A percentile compares a stretch with the other conserved stretches of the same genome.
These are phyloP conservation scores for Zygoascus sp. DNA, from an alignment of 1,139 yeast genomes.

Conservation along the genomic window DNA sequence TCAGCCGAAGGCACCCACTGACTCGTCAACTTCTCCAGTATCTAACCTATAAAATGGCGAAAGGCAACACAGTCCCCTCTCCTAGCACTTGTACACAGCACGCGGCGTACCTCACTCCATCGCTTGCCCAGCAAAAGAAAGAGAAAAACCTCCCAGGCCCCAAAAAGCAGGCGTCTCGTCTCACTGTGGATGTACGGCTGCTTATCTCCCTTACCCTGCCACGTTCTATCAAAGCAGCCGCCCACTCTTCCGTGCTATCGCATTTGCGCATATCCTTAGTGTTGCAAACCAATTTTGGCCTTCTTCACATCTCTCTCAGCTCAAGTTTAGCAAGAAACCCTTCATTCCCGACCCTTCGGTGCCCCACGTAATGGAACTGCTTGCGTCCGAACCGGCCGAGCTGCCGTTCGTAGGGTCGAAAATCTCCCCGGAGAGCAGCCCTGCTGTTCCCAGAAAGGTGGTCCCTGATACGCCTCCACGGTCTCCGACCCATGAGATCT, in stretches of 20 bases:
- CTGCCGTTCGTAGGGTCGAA: neutral
- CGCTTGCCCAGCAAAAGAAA: no score
- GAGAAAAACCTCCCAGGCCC: no score
- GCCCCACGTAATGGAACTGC: conserved; percentile 1
- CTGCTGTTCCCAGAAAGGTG: conserved; percentile 2
- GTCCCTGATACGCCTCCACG: conserved; percentile 6
- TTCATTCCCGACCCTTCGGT: neutral
- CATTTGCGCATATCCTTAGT: neutral
- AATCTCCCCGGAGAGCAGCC: neutral
- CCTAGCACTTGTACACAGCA: no score
- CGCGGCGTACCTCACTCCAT: no score
- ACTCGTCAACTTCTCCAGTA: no score
- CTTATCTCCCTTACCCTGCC: conserved; percentile 4
- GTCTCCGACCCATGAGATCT: neutral
- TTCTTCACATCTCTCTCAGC: no score
- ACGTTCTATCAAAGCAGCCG: neutral
- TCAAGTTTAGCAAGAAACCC: neutral
- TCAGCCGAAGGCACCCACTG: no score
- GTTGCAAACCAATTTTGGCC: no score
- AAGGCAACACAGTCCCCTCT: no score
- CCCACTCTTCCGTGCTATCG: neutral
- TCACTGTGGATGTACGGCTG: no score
- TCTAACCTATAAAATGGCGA: no score
- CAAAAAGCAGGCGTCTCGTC: no score
- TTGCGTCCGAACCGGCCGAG: conserved; percentile 4